Conservation (phyloP, 306 rosid species). For the Ormosia emarginata region DNA sequence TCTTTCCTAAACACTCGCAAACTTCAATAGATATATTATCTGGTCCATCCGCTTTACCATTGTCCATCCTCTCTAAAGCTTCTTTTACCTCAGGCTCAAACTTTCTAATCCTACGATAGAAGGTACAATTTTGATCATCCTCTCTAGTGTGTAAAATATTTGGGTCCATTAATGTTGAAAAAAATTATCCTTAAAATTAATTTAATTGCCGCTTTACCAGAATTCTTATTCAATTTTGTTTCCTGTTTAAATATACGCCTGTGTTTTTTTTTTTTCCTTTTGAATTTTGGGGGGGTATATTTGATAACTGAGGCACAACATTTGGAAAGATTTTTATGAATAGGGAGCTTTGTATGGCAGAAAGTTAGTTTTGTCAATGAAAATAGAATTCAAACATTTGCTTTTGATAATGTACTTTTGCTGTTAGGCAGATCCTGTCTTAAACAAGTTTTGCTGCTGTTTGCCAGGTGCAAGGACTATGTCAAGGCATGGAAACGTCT, state of each 20-base stretch:
- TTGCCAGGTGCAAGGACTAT: conserved; percentile 93
- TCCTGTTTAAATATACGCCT: background rate
- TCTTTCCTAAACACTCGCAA: background rate
- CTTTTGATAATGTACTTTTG: conserved; percentile 7
- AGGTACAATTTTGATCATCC: background rate
- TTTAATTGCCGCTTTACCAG: background rate
- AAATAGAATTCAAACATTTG: conserved; percentile 10
- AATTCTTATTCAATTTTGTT: background rate
- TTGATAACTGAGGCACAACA: background rate
- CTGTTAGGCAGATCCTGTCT: conserved; percentile 4
- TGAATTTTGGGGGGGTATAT: background rate
- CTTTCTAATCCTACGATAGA: background rate
- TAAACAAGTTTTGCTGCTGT: conserved; percentile 24
- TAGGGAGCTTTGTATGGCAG: background rate
- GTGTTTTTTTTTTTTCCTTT: background rate
- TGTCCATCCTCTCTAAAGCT: background rate
- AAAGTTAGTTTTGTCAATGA: background rate
- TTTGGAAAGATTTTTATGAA: background rate
- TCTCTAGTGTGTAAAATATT: background rate
- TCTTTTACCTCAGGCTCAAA: background rate
- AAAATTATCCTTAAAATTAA: background rate
- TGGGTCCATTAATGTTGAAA: background rate
- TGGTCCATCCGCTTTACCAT: background rate
- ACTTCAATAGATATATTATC: background rate
- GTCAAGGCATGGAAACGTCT: conserved; percentile 94